Conservation (phyloP, 805 yeast species). For the Candida orba region DNA sequence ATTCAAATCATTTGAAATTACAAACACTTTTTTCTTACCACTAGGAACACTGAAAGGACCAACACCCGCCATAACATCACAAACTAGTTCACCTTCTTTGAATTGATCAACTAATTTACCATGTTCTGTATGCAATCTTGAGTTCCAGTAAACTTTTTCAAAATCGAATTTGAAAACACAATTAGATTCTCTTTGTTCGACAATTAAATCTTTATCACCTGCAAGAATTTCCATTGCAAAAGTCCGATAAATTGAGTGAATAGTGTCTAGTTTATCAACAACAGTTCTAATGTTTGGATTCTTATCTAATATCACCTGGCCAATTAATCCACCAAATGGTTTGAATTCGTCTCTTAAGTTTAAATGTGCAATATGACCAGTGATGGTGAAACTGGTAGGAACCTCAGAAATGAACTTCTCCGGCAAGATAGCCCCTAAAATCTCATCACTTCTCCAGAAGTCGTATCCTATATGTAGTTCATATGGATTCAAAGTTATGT, state of each 20-base stretch:
- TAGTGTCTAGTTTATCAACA: conserved; percentile 83
- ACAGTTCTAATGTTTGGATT: conserved; percentile 69
- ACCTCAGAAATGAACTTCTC: conserved; percentile 57
- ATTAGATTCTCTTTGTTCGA: conserved; percentile 81
- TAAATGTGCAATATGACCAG: conserved; percentile 94
- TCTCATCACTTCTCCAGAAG: conserved; percentile 88
- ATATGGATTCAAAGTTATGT: conserved; percentile 45
- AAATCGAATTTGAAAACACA: conserved; percentile 82
- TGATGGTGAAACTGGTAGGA: conserved; percentile 87
- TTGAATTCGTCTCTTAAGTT: conserved; percentile 79
- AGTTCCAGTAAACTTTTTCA: conserved; percentile 94
- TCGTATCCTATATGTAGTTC: conserved; percentile 55
- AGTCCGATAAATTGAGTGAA: conserved; percentile 83
- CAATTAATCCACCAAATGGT: conserved; percentile 75
- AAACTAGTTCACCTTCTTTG: conserved; percentile 63
- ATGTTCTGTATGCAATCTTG: conserved; percentile 90
- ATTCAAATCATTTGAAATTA: conserved; percentile 88
- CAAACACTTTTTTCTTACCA: conserved; percentile 72
- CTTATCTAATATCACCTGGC: conserved; percentile 85
- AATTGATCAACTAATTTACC: conserved; percentile 63
- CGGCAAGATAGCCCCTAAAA: conserved; percentile 72
- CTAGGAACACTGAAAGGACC: conserved; percentile 98
- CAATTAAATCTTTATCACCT: conserved; percentile 68
- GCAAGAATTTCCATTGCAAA: conserved; percentile 92
- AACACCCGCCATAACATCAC: conserved; percentile 97